Base-by-base conservation (phyloP, 257 asterid genomes). In the Ilex asprella region DNA sequence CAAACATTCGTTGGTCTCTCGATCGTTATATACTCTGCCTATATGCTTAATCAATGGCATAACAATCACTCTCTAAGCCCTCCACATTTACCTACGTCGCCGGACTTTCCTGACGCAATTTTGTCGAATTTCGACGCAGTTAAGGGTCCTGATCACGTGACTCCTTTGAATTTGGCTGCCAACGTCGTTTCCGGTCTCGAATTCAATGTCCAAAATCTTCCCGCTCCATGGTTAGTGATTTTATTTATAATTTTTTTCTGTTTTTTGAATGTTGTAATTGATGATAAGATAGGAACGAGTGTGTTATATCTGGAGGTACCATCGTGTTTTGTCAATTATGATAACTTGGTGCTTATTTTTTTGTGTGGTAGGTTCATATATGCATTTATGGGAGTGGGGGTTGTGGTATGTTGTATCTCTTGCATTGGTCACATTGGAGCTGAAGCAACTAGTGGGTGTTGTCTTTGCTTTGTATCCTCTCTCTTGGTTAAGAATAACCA, bases 401-500 rank as follows among this genome's bases (percentile, higher is more conserved):
- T 87, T 64, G 57, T 79, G 73, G 65, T 87, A 30, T 85, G 86
- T 61, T 78, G 82, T 50, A 75, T 83, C 63, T 67, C 80, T 68
- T 83, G 76, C 65, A 75, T 80, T 21, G 97, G 97, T 39, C 84
- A 87, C 70, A 67, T 85, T 77, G 96, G 86, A 16, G 94, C 97
- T 9, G 97, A 90, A 80, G 90, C 86, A 66, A 79, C 85, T 73
- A 90, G 77, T 66, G 90, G 93, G 27, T 83, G 95, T 73, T 90
- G 86, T 82, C 96, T 87, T 79, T 90, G 95, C 76, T 87, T 83
- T 67, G 97, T 90, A 90, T 87, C 97, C 88, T 87, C 75, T 55
- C 39, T 51, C 14, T 12, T 1, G 46, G 46, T 59, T 16, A 27
- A 12, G 39, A 2, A 16, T n/a, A 13, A 12, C 16, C 31, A 13